phyloP scores from a whole-genome alignment of 1,284 basidiomycete species.

The Fomitopsis betulina region DNA sequence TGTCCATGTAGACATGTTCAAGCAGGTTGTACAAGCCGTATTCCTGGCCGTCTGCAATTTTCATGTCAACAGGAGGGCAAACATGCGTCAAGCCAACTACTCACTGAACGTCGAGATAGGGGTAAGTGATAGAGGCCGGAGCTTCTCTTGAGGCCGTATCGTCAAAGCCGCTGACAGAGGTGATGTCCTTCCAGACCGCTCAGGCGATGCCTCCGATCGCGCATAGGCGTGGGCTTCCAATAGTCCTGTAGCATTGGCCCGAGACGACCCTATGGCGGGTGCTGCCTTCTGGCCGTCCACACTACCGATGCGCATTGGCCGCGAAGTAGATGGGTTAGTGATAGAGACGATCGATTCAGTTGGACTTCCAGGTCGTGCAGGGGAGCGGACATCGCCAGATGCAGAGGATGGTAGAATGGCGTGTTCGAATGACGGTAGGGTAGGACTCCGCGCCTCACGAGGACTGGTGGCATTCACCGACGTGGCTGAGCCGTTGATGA shows the following conservation, averaged over 20 bases:
- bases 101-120: conserved; percentile 71
- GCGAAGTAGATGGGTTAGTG: conserved; percentile 56
- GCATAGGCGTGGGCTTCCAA: conserved; percentile 67
- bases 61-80: not conserved
- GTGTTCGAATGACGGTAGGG: conserved; percentile 27
- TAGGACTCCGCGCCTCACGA: conserved; percentile 39
- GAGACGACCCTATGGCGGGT: conserved; percentile 78
- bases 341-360: conserved; percentile 70
- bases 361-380: conserved; percentile 63
- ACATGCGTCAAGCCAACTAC: conserved; percentile 16
- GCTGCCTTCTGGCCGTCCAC: conserved; percentile 77
- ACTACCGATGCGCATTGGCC: conserved; percentile 57
- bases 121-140: conserved; percentile 43
- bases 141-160: conserved; percentile 40
- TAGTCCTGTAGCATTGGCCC: conserved; percentile 70
- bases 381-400: conserved; percentile 30
- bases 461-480: conserved; percentile 47
- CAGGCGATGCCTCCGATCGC: conserved; percentile 57
- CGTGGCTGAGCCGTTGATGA: conserved; percentile 63
- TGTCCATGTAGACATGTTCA: conserved; percentile 88
- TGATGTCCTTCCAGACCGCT: conserved; percentile 66
- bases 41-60: conserved; percentile 72
- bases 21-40: conserved; percentile 81
- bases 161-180: conserved; percentile 58
- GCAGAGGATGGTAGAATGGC: conserved; percentile 24